phyloP scores from a whole-genome alignment of 2,329 filamentous ascomycete genomes.

The Sclerotinia borealis region DNA sequence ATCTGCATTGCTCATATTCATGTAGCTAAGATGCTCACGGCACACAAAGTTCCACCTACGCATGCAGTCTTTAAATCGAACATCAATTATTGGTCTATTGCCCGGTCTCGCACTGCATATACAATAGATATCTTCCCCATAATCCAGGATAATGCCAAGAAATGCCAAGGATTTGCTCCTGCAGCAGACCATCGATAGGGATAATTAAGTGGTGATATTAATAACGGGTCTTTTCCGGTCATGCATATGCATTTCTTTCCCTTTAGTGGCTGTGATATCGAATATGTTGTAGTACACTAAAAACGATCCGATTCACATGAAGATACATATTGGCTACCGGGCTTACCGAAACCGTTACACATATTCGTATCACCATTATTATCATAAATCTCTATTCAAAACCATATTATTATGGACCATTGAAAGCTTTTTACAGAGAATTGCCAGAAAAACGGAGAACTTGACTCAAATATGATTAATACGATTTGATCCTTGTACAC shows the following conservation, averaged over 20 bases:
- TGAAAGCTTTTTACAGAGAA: not conserved
- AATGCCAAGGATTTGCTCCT: constrained; percentile 1
- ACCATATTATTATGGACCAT: not conserved
- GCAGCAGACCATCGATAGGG: not conserved
- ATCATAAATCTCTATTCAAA: too few species aligned
- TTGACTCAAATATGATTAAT: not conserved
- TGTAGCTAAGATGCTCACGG: not conserved
- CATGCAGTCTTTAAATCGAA: not conserved
- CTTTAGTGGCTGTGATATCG: not conserved
- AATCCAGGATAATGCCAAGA: constrained; percentile 4
- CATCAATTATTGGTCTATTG: not conserved
- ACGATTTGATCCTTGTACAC: not conserved
- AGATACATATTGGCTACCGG: not conserved
- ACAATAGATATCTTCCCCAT: not conserved
- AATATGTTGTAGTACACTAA: not conserved
- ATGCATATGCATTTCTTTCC: not conserved
- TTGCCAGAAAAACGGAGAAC: not conserved
- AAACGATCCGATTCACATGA: not conserved
- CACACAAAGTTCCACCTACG: not conserved
- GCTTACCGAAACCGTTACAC: not conserved
- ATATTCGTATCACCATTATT: not conserved
- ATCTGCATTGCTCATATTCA: not conserved
- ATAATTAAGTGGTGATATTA: not conserved
- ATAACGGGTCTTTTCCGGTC: not conserved
- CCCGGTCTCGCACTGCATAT: not conserved